Base-by-base conservation (phyloP, 441 rosid species). In the Mallotus japonicus region DNA sequence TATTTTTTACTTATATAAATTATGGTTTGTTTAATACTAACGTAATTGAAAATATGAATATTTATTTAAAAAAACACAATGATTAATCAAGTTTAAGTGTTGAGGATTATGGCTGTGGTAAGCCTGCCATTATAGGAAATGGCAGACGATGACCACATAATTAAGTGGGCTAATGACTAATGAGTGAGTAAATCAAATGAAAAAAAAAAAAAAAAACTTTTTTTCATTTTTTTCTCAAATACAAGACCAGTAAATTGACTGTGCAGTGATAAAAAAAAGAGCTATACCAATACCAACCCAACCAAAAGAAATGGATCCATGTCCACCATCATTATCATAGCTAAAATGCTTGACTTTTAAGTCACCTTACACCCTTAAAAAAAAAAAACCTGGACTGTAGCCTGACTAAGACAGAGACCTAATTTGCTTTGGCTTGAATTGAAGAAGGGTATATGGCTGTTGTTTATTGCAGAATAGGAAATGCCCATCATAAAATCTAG, bases 351-450 rank as follows among this genome's bases (percentile, higher is more conserved):
- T 51, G 59, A 67, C 70, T 51, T 67, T 8, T 24, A 51, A 51
- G 70, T 47, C 6, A 65, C 19, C 34, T 49, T 51, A 14, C 24
- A 42, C n/a, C 17, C 7, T 0, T 3, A 46, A 59, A 10, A 53
- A 10, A 53, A 3, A 6, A 24, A 13, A 22, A 28, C 2, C 19
- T 5, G 1, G 8, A 17, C 59, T 51, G 59, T 71, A 3, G 59
- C 61, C 15, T 61, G 67, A 50, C 32, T 16, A 50, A 3, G 74
- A 71, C 60, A 10, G 19, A 28, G 67, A 71, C 67, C 74, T 71
- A 71, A 71, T 71, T 59, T 71, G 42, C 5, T 60, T 47, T 20
- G 3, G 8, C 57, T 15, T n/a, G 6, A 28, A 28, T 24, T 24
- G 28, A 24, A 24, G 28, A 24, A 24, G 28, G 28, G 28, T 24